Conservation (phyloP, 1,284 basidiomycete species). For the Tilletia setariae region DNA sequence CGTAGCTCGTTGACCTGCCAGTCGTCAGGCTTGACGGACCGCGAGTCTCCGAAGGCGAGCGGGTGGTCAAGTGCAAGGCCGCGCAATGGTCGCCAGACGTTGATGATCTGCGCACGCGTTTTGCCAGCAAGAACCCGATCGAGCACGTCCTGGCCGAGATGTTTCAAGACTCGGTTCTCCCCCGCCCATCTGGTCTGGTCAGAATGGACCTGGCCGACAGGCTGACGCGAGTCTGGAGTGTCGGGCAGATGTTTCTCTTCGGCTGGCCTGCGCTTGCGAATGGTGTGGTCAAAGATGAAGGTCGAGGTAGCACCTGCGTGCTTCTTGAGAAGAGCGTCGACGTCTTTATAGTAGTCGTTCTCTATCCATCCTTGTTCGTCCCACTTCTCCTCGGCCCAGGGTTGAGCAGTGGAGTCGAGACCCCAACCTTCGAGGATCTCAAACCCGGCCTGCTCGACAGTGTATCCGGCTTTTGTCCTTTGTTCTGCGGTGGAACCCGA, state of each 20-base stretch:
- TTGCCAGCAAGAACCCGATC: slow-evolving; percentile 33
- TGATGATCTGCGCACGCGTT: slow-evolving; percentile 66
- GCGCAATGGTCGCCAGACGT: slow-evolving; percentile 68
- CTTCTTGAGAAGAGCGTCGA: slow-evolving; percentile 36
- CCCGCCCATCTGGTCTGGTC: slow-evolving; percentile 41
- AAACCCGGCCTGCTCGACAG: slow-evolving; percentile 34
- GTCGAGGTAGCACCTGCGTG: slow-evolving; percentile 35
- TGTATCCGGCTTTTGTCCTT: slow-evolving; percentile 28
- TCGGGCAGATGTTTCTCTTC: slow-evolving; percentile 31
- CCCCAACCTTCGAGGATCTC: slow-evolving; percentile 39
- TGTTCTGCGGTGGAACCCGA: slow-evolving; percentile 23
- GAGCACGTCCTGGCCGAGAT: slow-evolving; percentile 36
- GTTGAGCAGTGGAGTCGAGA: slow-evolving; percentile 19
- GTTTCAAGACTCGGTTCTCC: slow-evolving; percentile 36
- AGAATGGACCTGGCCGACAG: slow-evolving; percentile 33
- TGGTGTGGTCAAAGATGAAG: slow-evolving; percentile 44
- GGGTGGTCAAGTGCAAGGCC: slow-evolving; percentile 63
- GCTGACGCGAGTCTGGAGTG: slow-evolving; percentile 32
- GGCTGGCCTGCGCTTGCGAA: slow-evolving; percentile 33
- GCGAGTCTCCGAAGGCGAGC: slow-evolving; percentile 65
- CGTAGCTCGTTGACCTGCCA: slow-evolving; percentile 33
- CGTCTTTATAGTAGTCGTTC: slow-evolving; percentile 35
- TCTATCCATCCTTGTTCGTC: slow-evolving; percentile 32
- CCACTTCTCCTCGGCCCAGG: slow-evolving; percentile 35
- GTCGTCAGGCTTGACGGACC: slow-evolving; percentile 57